These are phyloP conservation scores for Dactylonectria estremocensis DNA, from an alignment of 2,329 filamentous ascomycete species.

Conservation along the genomic window DNA sequence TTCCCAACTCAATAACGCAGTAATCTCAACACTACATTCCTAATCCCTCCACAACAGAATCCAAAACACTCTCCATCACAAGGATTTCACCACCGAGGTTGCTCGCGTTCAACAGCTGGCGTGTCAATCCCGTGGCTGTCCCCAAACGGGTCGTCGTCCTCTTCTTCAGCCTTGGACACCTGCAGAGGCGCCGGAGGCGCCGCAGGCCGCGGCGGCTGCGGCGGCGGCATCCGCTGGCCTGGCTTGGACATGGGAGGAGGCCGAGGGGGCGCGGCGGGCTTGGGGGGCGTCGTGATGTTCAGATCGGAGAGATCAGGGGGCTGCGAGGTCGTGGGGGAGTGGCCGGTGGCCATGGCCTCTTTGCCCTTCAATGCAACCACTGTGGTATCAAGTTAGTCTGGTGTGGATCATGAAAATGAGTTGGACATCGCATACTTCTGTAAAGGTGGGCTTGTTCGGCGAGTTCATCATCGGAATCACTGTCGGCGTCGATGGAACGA, in stretches of 20 bases:
- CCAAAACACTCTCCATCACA: not conserved
- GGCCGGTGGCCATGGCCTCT: conserved; percentile 58
- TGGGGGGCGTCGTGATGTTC: conserved; percentile 58
- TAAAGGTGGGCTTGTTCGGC: conserved; percentile 78
- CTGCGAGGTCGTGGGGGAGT: conserved; percentile 58
- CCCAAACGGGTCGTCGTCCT: conserved; percentile 90
- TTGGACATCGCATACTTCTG: conserved; percentile 63
- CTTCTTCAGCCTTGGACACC: conserved; percentile 70
- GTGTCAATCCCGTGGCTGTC: conserved; percentile 80
- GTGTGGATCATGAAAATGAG: conserved; percentile 33
- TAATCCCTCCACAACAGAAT: not conserved
- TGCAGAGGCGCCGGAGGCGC: conserved; percentile 5
- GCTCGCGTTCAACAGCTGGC: conserved; percentile 48
- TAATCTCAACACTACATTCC: not conserved
- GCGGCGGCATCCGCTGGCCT: conserved; percentile 32
- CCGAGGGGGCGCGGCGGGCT: conserved; percentile 62
- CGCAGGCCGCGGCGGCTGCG: conserved; percentile 38
- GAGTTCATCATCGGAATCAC: conserved; percentile 78
- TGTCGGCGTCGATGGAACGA: conserved; percentile 83
- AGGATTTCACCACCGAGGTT: conserved; percentile 50
- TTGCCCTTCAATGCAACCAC: conserved; percentile 69
- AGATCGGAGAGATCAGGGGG: conserved; percentile 63
- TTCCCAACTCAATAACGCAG: not conserved
- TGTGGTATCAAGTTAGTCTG: conserved; percentile 49
- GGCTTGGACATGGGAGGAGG: conserved; percentile 48